Base-by-base conservation (phyloP, 202 grass and related monocot species). In the Bolboschoenoplectus hybrid region DNA sequence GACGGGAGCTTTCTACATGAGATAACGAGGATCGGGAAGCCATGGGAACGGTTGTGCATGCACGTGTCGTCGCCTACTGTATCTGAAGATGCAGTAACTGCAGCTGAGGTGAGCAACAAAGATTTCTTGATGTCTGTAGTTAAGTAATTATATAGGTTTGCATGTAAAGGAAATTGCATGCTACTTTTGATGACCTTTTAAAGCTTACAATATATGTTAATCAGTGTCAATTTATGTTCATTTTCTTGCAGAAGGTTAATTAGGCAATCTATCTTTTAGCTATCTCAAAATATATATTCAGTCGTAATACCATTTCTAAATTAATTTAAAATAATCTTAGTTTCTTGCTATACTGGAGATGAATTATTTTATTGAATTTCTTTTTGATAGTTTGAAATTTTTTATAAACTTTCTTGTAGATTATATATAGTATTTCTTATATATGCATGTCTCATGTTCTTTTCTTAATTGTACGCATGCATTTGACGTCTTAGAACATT, bases 1-100 rank as follows among this genome's bases (percentile, higher is more conserved):
- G 91, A 88, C 40, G 87, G 88, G 0, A 87, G 90, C 85, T 93
- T 90, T 77, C 69, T 97, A 20, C 88, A 72, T 80, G 80, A 92
- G 66, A 73, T 93, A 51, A 81, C 41, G n/a, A 82, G 35, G 35
- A 64, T 68, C 9, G 88, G 85, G 14, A 77, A 87, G 73, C 82
- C 79, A n/a, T 91, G 88, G 94, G 87, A 81, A 34, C 61, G 90
- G 9, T 81, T 97, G 16, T 65, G 81, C 74, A 87, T 97, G 80
- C 91, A 97, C 66, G 55, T 93, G n/a, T 90, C 94, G 0, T 47
- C 7, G 8, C 87, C 91, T 17, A 74, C 85, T 69, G 6, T 89
- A 32, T 85, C 88, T 14, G 74, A 66, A 74, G 65, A 93, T 47
- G 80, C 91, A 1, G 16, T 49, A 2, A 89, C 61, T 67, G 90